Base-by-base conservation (phyloP, 208 protist genomes). In the Trypanosoma congolense region DNA sequence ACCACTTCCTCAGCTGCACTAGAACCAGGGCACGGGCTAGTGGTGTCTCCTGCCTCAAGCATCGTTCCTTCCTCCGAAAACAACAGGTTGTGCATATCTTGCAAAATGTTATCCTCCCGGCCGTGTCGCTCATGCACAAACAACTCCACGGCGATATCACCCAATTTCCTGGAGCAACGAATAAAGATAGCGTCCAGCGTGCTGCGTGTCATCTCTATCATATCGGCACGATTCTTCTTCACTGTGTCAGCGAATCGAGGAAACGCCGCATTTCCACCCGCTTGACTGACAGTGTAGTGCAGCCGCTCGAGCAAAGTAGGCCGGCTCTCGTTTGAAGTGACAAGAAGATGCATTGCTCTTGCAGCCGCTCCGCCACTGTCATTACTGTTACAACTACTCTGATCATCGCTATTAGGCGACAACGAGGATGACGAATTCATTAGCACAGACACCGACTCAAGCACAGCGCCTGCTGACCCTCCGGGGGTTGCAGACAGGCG, bases 321-420 rank as follows among this genome's bases (percentile, higher is more conserved):
- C 25, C 75, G 75, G 19, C 62, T 58, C 49, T 73, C 70, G 28
- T 77, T 81, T 1, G 60, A 64, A 18, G 56, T 66, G 35, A 81
- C 51, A 38, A 62, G 31, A 0, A 81, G 29, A 26, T 46, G 53
- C 24, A 59, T 56, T 24, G 51, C 43, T 5, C 60, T 56, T 12
- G 18, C 12, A 2, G 35, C 56, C n/a, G 40, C 48, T 6, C 49
- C 26, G 1, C 36, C 25, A n/a, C 29, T 12, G 26, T 14, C 10
- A 49, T 16, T n/a, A 19, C 28, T 29, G 21, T 19, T 48, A 43
- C 9, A 29, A 31, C 24, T 30, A 18, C 8, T 57, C 12, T 36
- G 22, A 9, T 19, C 49, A 30, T 51, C 29, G 2, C 24, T 41
- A 19, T 22, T n/a, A 12, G 36, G 22, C 8, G 9, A 8, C n/a